Evolutionary conservation across 2,329 filamentous ascomycete genomes (phyloP), one percentile per base, ranked within the genome.

Genomic region (Dothideomycetidae sp.): DNA sequence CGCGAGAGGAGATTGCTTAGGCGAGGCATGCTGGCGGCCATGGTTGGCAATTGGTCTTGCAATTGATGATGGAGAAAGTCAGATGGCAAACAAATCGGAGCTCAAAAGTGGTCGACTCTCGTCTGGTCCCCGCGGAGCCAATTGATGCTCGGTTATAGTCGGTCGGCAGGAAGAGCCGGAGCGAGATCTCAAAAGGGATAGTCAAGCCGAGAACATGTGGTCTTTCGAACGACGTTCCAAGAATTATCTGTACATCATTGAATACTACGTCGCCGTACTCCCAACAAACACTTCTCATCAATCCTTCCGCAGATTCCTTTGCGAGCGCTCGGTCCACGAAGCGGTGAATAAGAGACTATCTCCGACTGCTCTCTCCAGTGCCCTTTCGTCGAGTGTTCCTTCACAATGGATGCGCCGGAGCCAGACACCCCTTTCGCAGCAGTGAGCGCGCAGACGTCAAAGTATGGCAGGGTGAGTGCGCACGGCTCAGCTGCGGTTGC

Each of bases 391-490:
- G n/a, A n/a, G n/a, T n/a, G n/a, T n/a, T n/a, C n/a, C n/a, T n/a
- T n/a, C n/a, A n/a, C n/a, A n/a, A 93, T 93, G 86, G 84, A 94
- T 66, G 76, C 76, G 52, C 71, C 78, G 44, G 84, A 93, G 66
- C 78, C 83, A 45, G 84, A 93, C 65, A 93, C 84, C 61, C 84
- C 86, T 64, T 94, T 93, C 64, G 81, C 79, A 55, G 81, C 84
- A 46, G 83, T 94, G 55, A 81, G 76, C 51, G 76, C 81, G 56
- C 88, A 94, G 52, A 93, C 85, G 13, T 79, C 76, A 37, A 77
- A 70, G 55, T 63, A 81, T 49, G 71, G 76, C 61, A 71, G 77
- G 62, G 81, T 86, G 63, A 51, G 75, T 40, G 3, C 15, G 12
- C 19, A 12, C 35, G 15, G 2, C 11, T 14, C 5, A 16, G 10